These are phyloP conservation scores for Trichosanthes cucumerina DNA, from an alignment of 306 rosid species.

Conservation along the genomic window DNA sequence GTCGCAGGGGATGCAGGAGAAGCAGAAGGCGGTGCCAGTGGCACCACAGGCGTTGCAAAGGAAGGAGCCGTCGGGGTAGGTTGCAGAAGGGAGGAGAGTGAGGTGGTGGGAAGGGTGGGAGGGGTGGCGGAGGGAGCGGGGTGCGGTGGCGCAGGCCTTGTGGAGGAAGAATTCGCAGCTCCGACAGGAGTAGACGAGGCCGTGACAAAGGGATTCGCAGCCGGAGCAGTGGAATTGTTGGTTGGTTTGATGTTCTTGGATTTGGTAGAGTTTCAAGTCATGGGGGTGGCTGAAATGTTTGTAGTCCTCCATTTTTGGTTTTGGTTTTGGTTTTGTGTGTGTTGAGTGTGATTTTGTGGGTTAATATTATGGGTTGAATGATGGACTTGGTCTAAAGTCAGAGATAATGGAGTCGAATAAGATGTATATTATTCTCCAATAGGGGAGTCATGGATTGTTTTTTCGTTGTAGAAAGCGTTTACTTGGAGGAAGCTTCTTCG, in stretches of 20 bases:
- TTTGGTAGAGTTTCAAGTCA: neutral
- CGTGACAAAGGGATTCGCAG: neutral
- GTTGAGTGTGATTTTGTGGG: too few species aligned
- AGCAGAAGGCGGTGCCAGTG: neutral
- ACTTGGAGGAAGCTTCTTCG: too few species aligned
- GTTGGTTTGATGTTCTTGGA: neutral
- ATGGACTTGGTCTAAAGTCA: neutral
- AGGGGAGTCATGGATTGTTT: too few species aligned
- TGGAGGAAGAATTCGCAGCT: neutral
- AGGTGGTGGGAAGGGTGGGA: neutral
- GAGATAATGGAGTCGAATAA: neutral
- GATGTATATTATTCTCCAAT: too few species aligned
- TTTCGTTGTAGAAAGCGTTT: too few species aligned
- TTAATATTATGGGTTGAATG: neutral
- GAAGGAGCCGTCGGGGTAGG: neutral
- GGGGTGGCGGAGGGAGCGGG: neutral
- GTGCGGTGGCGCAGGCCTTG: neutral
- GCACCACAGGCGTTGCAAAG: neutral
- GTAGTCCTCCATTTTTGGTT: neutral
- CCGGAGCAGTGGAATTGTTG: neutral
- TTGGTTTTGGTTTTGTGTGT: neutral
- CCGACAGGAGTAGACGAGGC: neutral
- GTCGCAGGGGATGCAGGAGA: neutral
- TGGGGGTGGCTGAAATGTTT: constrained; percentile 12
- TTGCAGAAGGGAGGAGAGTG: neutral